Conservation (phyloP, 1,284 basidiomycete genomes). For the Porodaedalea pini region DNA sequence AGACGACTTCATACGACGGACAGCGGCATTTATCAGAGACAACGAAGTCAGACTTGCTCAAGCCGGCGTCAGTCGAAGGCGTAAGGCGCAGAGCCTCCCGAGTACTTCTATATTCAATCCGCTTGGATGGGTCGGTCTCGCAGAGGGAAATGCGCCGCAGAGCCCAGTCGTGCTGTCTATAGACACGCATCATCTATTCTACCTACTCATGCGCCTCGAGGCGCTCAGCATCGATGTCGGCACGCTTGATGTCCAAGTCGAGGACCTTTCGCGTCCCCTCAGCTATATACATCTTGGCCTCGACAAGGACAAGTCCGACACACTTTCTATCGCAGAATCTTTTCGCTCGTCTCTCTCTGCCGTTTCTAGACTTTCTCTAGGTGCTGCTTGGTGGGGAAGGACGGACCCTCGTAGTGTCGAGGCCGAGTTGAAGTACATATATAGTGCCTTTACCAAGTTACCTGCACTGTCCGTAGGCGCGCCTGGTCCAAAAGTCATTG, state of each 20-base stretch:
- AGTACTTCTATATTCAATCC: slow-evolving; percentile 52
- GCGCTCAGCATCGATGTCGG: slow-evolving; percentile 72
- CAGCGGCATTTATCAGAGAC: slow-evolving; percentile 62
- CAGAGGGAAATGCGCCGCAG: slow-evolving; percentile 33
- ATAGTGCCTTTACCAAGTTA: slow-evolving; percentile 83
- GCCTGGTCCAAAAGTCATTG: slow-evolving; percentile 60
- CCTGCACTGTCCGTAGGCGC: slow-evolving; percentile 69
- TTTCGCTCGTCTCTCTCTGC: slow-evolving; percentile 75
- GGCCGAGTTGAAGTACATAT: slow-evolving; percentile 78
- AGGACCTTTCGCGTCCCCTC: slow-evolving; percentile 69
- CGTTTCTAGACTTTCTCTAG: slow-evolving; percentile 72
- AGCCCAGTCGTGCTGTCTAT: slow-evolving; percentile 64
- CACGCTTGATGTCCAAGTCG: slow-evolving; percentile 74
- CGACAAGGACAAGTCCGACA: slow-evolving; percentile 62
- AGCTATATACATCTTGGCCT: slow-evolving; percentile 64
- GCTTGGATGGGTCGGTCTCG: slow-evolving; percentile 57
- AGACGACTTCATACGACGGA: slow-evolving; percentile 68
- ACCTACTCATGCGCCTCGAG: slow-evolving; percentile 83
- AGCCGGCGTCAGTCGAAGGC: slow-evolving; percentile 48
- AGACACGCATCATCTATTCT: slow-evolving; percentile 84
- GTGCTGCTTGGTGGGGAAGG: slow-evolving; percentile 65
- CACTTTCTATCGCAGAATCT: slow-evolving; percentile 68
- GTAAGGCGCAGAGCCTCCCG: slow-evolving; percentile 41
- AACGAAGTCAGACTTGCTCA: slow-evolving; percentile 72
- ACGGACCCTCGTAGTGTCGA: slow-evolving; percentile 58